Conservation (phyloP, 495 filamentous ascomycete genomes). For the Penicillium silybi region DNA sequence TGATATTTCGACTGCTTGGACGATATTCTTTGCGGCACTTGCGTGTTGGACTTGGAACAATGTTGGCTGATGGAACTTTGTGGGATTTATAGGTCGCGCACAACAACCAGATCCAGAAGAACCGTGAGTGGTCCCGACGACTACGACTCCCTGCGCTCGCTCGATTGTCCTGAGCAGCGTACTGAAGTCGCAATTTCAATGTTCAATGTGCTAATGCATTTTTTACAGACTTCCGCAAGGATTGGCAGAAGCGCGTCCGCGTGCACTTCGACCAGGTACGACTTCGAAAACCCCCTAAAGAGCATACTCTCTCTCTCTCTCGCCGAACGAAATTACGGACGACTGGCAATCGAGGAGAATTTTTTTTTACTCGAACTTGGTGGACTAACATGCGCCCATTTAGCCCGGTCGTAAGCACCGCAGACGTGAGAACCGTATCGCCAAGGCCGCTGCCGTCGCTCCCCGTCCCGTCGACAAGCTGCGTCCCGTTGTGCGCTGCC, state of each 20-base stretch:
- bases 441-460: conserved; percentile 89
- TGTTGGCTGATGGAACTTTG: conserved; percentile 29
- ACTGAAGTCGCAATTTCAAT: conserved; percentile 17
- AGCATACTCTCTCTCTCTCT: conserved; percentile 18
- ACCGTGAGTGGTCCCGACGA: conserved; percentile 64
- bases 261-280: conserved; percentile 99
- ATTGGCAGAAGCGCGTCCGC: conserved; percentile 98
- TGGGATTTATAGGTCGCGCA: conserved; percentile 77
- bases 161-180: neutral
- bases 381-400: conserved; percentile 30
- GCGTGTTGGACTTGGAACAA: conserved; percentile 9
- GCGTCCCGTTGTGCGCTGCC: conserved; percentile 91
- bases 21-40: neutral
- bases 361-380: conserved; percentile 10
- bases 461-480: conserved; percentile 97
- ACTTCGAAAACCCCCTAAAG: conserved; percentile 19
- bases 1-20: conserved; percentile 5
- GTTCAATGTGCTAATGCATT: conserved; percentile 28
- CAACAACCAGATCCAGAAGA: conserved; percentile 98
- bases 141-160: neutral
- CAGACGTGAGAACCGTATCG: conserved; percentile 81
- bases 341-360: conserved; percentile 13
- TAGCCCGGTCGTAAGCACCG: conserved; percentile 92
- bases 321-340: conserved; percentile 17
- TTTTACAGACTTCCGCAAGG: conserved; percentile 93